A percentile compares a stretch with the other conserved stretches of the same genome.
Evolutionary conservation across 2,329 filamentous ascomycete species (phyloP).

Genomic region (Hirsutella minnesotensis): DNA sequence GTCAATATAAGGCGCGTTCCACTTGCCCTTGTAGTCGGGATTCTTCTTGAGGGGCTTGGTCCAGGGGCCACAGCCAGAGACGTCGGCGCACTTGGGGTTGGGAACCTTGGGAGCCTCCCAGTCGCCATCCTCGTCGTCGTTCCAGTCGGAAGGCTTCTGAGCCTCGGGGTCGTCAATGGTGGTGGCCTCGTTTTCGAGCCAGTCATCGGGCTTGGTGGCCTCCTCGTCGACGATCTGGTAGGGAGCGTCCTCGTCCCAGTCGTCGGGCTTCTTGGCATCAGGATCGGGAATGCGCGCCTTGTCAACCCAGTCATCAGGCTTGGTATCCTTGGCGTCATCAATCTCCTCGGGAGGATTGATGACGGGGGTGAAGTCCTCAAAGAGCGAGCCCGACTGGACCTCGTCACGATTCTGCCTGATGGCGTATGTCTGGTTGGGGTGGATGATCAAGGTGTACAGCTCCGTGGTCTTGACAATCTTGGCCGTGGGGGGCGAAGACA

Average conservation of each 20-base stretch:
- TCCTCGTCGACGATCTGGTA: constrained; percentile 93
- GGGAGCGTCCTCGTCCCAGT: constrained; percentile 98
- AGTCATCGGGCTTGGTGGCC: constrained; percentile 84
- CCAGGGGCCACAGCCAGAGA: constrained; percentile 90
- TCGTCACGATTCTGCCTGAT: constrained; percentile 86
- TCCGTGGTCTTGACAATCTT: constrained; percentile 84
- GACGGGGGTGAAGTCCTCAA: constrained; percentile 86
- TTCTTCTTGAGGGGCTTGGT: constrained; percentile 85
- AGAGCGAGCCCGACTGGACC: constrained; percentile 78
- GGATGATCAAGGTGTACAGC: constrained; percentile 93
- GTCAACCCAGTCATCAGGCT: constrained; percentile 95
- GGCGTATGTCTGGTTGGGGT: constrained; percentile 89
- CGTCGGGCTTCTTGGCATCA: constrained; percentile 88
- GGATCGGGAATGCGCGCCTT: constrained; percentile 84
- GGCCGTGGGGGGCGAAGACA: constrained; percentile 70
- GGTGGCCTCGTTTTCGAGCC: constrained; percentile 80
- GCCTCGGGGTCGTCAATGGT: constrained; percentile 86
- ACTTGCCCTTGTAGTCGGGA: constrained; percentile 98
- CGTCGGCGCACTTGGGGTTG: constrained; percentile 93
- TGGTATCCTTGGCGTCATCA: constrained; percentile 83
- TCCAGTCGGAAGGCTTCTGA: constrained; percentile 97
- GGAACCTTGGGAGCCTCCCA: constrained; percentile 82
- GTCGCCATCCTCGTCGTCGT: constrained; percentile 98
- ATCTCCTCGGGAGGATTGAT: constrained; percentile 95
- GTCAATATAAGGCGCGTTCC: constrained; percentile 83